phyloP scores from a whole-genome alignment of 345 rosid species.

The Eutrema yunnanense region DNA sequence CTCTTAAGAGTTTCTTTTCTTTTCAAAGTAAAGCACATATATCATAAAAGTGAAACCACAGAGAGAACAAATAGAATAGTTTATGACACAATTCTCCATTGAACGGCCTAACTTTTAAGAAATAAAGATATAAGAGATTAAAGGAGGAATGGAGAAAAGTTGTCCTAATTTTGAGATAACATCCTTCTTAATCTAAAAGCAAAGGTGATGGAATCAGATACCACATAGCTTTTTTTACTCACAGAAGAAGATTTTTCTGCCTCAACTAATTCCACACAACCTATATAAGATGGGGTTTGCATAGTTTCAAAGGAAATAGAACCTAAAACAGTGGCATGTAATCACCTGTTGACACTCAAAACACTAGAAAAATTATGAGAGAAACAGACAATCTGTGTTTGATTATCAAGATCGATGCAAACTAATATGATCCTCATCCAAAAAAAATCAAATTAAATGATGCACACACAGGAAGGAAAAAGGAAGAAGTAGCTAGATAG shows the following conservation, averaged over 20 bases:
- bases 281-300: not conserved
- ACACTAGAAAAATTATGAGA: no score
- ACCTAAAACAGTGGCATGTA: not conserved
- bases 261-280: not conserved
- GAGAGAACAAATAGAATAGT: slow-evolving; percentile 3
- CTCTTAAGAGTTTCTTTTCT: not conserved
- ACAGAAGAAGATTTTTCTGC: not conserved
- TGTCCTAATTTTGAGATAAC: not conserved
- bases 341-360: not conserved
- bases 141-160: slow-evolving; percentile 1
- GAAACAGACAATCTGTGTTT: no score
- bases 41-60: not conserved
- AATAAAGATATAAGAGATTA: not conserved
- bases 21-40: slow-evolving; percentile 8
- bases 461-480: no score
- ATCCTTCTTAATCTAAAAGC: not conserved
- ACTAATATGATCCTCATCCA: no score
- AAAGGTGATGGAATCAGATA: not conserved
- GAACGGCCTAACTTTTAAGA: not conserved
- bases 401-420: no score
- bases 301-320: not conserved
- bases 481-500: no score
- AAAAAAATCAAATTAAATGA: no score
- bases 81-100: not conserved
- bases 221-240: not conserved